Evolutionary conservation across 345 rosid species (phyloP).

Genomic region (Rubroshorea leprosula): DNA sequence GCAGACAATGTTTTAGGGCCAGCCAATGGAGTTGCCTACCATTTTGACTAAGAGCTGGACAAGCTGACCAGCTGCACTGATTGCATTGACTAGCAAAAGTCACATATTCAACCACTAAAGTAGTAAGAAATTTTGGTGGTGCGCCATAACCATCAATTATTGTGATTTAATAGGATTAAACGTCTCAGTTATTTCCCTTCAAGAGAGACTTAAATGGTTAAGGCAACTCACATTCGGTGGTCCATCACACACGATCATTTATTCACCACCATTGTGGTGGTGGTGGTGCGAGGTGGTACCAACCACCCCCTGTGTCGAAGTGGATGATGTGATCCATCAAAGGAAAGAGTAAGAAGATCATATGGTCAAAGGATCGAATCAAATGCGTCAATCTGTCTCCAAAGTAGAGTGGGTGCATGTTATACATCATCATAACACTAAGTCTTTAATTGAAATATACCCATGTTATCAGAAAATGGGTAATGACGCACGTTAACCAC

Average conservation of each 20-base stretch:
- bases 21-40: slow-evolving; percentile 8
- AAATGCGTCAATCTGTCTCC: slow-evolving; percentile 1
- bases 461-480: neutral
- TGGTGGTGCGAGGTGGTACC: neutral
- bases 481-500: slow-evolving; percentile 19
- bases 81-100: slow-evolving; percentile 6
- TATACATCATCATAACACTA: neutral
- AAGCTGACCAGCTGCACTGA: neutral
- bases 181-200: too few relatives aligned
- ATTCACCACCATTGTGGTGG: neutral
- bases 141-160: neutral
- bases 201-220: neutral
- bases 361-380: neutral
- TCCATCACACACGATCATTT: slow-evolving; percentile 9
- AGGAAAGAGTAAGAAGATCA: neutral
- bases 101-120: slow-evolving; percentile 10
- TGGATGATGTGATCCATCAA: neutral
- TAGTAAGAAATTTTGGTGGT: neutral
- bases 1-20: slow-evolving; percentile 3
- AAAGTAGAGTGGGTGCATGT: neutral
- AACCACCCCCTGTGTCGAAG: neutral
- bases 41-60: slow-evolving; percentile 6
- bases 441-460: neutral
- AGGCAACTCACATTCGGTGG: neutral
- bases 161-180: too few relatives aligned